Percentiles rank a stretch among this genome's conserved stretches.
Conservation (phyloP, 148 eudicot species). For the Chenopodium album region DNA sequence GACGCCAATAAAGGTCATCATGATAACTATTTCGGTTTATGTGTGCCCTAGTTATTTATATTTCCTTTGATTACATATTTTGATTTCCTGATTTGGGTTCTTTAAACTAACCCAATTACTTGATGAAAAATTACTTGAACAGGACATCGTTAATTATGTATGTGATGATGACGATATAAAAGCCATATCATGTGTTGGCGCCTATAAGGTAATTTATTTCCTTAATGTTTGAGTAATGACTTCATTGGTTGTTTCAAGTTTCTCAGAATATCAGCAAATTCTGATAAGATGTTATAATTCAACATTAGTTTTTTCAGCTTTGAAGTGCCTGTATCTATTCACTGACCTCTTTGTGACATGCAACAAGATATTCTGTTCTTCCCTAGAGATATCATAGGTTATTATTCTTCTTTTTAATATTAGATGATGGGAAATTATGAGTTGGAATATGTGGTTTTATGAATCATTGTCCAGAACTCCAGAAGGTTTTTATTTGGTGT, state of each 20-base stretch:
- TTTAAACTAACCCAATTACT: not conserved
- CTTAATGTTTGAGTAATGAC: not conserved
- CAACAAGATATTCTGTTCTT: not conserved
- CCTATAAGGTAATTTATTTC: slow-evolving; percentile 48
- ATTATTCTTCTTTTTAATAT: not conserved
- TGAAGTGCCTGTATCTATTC: not conserved
- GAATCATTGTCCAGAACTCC: too few species aligned
- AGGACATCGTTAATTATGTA: slow-evolving; percentile 57
- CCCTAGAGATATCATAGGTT: not conserved
- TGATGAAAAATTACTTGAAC: slow-evolving; percentile 24
- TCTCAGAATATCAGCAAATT: not conserved
- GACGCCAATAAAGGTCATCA: not conserved
- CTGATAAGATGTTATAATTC: not conserved
- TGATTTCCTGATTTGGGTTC: not conserved
- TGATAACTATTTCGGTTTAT: not conserved
- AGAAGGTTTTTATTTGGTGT: too few species aligned
- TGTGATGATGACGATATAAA: slow-evolving; percentile 64
- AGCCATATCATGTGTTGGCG: slow-evolving; percentile 65
- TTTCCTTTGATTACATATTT: not conserved
- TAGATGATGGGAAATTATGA: not conserved
- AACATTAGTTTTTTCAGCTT: not conserved
- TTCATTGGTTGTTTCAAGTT: not conserved
- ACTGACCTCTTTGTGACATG: not conserved
- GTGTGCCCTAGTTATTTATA: not conserved
- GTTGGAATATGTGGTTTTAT: too few species aligned